phyloP scores from a whole-genome alignment of 768 basidiomycete species.

The Nidularia sp. region DNA sequence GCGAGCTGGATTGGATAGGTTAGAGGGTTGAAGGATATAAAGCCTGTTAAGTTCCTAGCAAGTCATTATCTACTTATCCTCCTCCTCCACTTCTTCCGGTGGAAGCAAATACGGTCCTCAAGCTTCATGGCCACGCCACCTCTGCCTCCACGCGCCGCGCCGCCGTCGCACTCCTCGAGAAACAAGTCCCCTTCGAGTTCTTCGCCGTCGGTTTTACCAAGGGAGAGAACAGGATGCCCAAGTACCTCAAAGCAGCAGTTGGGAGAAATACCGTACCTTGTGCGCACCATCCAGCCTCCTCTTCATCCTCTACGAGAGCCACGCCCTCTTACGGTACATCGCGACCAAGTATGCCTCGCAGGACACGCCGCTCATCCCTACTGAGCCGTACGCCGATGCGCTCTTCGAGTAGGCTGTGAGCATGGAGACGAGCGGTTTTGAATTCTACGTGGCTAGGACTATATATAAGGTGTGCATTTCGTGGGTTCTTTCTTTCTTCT shows the following conservation, averaged over 20 bases:
- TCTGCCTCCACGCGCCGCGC: constrained; percentile 55
- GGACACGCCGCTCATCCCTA: constrained; percentile 48
- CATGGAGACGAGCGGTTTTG: constrained; percentile 51
- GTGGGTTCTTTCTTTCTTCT: constrained; percentile 20
- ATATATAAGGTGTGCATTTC: constrained; percentile 44
- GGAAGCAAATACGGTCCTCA: constrained; percentile 33
- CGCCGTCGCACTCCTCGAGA: constrained; percentile 48
- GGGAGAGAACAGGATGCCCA: constrained; percentile 40
- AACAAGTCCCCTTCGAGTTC: constrained; percentile 52
- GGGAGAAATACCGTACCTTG: constrained; percentile 59
- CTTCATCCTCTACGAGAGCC: constrained; percentile 60
- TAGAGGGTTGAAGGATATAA: too few relatives aligned
- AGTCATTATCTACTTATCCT: too few relatives aligned
- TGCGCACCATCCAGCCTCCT: constrained; percentile 38
- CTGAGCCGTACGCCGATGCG: constrained; percentile 28
- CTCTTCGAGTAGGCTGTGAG: constrained; percentile 50
- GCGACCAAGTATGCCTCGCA: constrained; percentile 48
- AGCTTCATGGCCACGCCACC: constrained; percentile 31
- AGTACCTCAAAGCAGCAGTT: constrained; percentile 54
- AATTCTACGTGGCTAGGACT: constrained; percentile 36
- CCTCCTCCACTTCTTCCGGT: too few relatives aligned
- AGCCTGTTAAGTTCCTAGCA: too few relatives aligned
- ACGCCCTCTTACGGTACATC: constrained; percentile 60
- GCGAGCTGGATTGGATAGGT: too few relatives aligned
- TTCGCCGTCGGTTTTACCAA: constrained; percentile 28